These are phyloP conservation scores for Microcyclosporella mali DNA, from an alignment of 2,329 filamentous ascomycete species.

Conservation along the genomic window DNA sequence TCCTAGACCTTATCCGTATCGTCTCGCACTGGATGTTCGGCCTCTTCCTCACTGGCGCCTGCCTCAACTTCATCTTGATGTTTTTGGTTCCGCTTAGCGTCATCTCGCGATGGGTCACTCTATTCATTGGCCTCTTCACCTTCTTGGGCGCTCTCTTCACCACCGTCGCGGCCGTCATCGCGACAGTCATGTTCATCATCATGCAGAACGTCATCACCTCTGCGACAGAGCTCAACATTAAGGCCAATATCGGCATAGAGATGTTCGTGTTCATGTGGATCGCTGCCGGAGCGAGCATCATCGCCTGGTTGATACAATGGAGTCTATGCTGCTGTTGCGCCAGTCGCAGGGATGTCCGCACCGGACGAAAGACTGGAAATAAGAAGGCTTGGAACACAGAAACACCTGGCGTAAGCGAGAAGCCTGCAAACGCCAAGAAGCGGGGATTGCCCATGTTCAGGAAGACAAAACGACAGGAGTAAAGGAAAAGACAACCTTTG, in stretches of 20 bases:
- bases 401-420: slow-evolving; percentile 10
- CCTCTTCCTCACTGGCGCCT: slow-evolving; percentile 68
- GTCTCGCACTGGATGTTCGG: slow-evolving; percentile 84
- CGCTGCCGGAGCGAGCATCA: slow-evolving; percentile 57
- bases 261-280: slow-evolving; percentile 93
- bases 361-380: slow-evolving; percentile 40
- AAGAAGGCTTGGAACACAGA: slow-evolving; percentile 19
- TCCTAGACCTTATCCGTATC: slow-evolving; percentile 66
- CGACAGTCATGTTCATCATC: slow-evolving; percentile 76
- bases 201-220: slow-evolving; percentile 69
- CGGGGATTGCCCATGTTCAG: slow-evolving; percentile 12
- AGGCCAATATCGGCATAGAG: slow-evolving; percentile 46
- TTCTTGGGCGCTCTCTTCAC: slow-evolving; percentile 62
- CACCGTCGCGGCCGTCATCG: slow-evolving; percentile 64
- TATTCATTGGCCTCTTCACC: slow-evolving; percentile 62
- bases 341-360: slow-evolving; percentile 48
- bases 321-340: slow-evolving; percentile 73
- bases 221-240: slow-evolving; percentile 69
- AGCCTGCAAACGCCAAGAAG: slow-evolving; percentile 8
- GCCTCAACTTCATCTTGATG: slow-evolving; percentile 67
- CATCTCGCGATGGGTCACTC: slow-evolving; percentile 50
- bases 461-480: slow-evolving; percentile 6
- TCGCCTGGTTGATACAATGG: slow-evolving; percentile 66
- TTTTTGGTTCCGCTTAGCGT: slow-evolving; percentile 54
- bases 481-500: neutral